Conservation (phyloP, 805 yeast genomes). For the Spathaspora sp. region DNA sequence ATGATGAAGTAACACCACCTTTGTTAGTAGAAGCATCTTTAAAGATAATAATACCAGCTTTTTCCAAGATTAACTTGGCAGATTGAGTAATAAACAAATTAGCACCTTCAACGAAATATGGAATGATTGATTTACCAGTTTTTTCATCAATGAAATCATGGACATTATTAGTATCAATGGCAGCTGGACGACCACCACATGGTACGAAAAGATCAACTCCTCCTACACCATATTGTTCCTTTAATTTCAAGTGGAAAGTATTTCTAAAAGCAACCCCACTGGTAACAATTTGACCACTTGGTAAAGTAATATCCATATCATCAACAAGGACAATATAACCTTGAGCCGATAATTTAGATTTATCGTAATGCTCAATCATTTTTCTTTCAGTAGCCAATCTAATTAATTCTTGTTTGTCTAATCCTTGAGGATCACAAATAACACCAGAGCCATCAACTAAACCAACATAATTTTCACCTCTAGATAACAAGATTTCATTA, state of each 20-base stretch:
- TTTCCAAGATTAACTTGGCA: constrained; percentile 82
- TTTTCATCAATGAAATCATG: constrained; percentile 63
- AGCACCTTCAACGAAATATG: constrained; percentile 96
- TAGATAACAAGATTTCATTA: constrained; percentile 85
- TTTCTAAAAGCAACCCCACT: constrained; percentile 91
- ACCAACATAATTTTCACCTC: constrained; percentile 80
- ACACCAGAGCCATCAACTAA: constrained; percentile 96
- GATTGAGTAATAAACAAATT: constrained; percentile 92
- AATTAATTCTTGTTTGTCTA: constrained; percentile 72
- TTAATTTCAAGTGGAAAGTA: constrained; percentile 74
- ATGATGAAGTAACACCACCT: constrained; percentile 98
- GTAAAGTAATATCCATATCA: constrained; percentile 74
- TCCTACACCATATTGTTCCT: constrained; percentile 57
- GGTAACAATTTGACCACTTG: constrained; percentile 69
- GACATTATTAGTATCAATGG: constrained; percentile 85
- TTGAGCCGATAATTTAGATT: constrained; percentile 56
- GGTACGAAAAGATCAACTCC: constrained; percentile 87
- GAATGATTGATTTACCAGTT: constrained; percentile 74
- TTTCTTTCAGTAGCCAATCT: constrained; percentile 75
- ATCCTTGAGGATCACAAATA: constrained; percentile 84
- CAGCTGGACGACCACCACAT: constrained; percentile 98
- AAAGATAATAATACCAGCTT: constrained; percentile 81
- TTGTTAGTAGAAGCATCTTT: constrained; percentile 97
- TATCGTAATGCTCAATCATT: constrained; percentile 71
- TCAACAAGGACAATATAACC: constrained; percentile 87